Percentiles rank a stretch among this genome's conserved stretches.
phyloP scores from a whole-genome alignment of 148 eudicot species.

The Rhododendron kiyosumense region DNA sequence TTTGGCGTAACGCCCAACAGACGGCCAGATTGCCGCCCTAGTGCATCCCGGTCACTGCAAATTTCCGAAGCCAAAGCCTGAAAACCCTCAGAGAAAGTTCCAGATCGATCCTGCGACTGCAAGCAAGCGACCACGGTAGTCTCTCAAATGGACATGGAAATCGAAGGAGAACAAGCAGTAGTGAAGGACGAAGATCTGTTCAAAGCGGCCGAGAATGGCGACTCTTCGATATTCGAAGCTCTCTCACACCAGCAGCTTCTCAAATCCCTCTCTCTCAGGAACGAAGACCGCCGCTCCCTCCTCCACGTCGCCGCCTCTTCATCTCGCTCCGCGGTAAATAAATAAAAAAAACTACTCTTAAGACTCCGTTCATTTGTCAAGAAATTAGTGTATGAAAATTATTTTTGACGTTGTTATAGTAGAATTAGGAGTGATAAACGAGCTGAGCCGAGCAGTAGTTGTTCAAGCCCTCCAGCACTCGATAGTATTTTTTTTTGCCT shows the following conservation, averaged over 20 bases:
- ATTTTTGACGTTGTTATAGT: neutral
- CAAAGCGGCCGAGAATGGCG: conserved; percentile 71
- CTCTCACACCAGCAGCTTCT: conserved; percentile 47
- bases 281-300: conserved; percentile 87
- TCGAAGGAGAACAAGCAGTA: neutral
- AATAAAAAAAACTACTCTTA: no score
- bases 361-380: no score
- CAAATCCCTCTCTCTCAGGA: conserved; percentile 54
- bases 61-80: neutral
- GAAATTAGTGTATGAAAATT: no score
- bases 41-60: no score
- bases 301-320: conserved; percentile 85
- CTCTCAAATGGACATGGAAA: conserved; percentile 1
- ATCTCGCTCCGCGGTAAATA: conserved; percentile 5
- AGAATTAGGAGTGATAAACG: no score
- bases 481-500: no score
- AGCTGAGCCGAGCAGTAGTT: no score
- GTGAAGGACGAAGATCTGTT: conserved; percentile 48
- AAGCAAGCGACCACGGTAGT: neutral
- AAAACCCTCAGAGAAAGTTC: neutral
- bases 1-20: no score
- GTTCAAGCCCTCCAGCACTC: no score
- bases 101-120: neutral
- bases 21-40: no score
- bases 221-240: conserved; percentile 46